Conservation (phyloP, 2,329 filamentous ascomycete species). For the Immersiporthe knoxdaviesiana region DNA sequence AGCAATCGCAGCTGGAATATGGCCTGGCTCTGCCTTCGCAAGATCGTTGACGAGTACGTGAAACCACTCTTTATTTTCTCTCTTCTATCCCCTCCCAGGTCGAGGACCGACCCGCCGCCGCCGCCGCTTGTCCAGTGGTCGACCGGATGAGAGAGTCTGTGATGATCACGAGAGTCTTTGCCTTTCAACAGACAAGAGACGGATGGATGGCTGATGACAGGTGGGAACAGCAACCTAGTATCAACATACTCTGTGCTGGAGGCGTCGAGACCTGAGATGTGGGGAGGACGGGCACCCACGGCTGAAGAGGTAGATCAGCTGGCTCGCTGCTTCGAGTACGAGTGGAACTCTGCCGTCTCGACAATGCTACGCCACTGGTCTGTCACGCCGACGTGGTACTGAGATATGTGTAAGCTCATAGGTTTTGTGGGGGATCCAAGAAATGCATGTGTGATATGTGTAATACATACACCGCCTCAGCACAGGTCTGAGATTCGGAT, state of each 20-base stretch:
- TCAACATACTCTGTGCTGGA: conserved; percentile 63
- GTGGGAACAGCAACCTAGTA: conserved; percentile 58
- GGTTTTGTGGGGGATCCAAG: not conserved
- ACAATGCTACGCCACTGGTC: conserved; percentile 73
- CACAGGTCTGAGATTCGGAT: not conserved
- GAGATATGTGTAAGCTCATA: conserved; percentile 23
- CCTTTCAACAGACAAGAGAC: not conserved
- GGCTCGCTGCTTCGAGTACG: conserved; percentile 63
- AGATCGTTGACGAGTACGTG: conserved; percentile 66
- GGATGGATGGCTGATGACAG: not conserved
- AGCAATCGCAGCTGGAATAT: conserved; percentile 76
- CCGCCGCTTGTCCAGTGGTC: not conserved
- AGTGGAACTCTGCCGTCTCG: conserved; percentile 68
- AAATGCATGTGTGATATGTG: not conserved
- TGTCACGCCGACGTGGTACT: conserved; percentile 60
- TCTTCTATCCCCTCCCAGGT: not conserved
- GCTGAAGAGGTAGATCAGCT: conserved; percentile 61
- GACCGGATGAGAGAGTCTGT: not conserved
- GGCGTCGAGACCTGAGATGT: conserved; percentile 68
- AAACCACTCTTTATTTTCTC: conserved; percentile 25
- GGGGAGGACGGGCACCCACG: conserved; percentile 63
- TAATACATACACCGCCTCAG: not conserved
- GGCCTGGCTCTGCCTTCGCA: conserved; percentile 71
- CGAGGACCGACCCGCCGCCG: not conserved
- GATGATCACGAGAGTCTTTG: not conserved